Evolutionary conservation across 2,329 filamentous ascomycete genomes (phyloP), one percentile per base, ranked within the genome.

Genomic region (Westerdykella ornata): DNA sequence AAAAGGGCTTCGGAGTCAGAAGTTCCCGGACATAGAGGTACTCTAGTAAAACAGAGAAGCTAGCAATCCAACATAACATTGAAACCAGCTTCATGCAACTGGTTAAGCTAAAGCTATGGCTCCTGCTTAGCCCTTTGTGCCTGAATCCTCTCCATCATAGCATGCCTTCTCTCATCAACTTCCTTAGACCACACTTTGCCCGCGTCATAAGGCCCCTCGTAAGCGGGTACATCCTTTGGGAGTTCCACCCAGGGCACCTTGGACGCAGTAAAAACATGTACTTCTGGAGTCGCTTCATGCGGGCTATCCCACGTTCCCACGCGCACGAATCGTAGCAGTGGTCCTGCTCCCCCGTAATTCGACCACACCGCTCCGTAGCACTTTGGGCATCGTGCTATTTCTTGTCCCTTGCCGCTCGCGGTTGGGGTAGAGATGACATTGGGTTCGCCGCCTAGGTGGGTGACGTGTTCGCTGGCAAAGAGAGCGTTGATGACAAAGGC

Each of bases 211-310:
- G 43, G 49, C 18, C 41, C 49, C 9, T 50, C 46, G 33, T 37
- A 52, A 1, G 52, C 41, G 26, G 16, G 17, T 3, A 48, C 39
- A 1, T 72, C 65, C 35, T 66, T 60, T 2, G 47, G 47, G 39
- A 73, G 44, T 22, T 55, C 42, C 39, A 74, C 44, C 54, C 70
- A 74, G 11, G 52, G 47, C 44, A 57, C 44, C 42, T 68, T 71
- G 41, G 62, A 68, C 26, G 61, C 65, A 45, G 52, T 52, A 32
- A 57, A 75, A 38, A 73, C 70, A 53, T 75, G 71, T 15, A 69
- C 62, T 50, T 73, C 68, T 1, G 71, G 71, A n/a, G 61, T 57
- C 6, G 70, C 48, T 39, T 62, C 51, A 46, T 59, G 57, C 26
- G 42, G 43, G 26, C 46, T 43, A 51, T 72, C 72, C 36, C 75